Base-by-base conservation (phyloP, 192 early-diverging fungal species). In the Lobosporangium transversale region DNA sequence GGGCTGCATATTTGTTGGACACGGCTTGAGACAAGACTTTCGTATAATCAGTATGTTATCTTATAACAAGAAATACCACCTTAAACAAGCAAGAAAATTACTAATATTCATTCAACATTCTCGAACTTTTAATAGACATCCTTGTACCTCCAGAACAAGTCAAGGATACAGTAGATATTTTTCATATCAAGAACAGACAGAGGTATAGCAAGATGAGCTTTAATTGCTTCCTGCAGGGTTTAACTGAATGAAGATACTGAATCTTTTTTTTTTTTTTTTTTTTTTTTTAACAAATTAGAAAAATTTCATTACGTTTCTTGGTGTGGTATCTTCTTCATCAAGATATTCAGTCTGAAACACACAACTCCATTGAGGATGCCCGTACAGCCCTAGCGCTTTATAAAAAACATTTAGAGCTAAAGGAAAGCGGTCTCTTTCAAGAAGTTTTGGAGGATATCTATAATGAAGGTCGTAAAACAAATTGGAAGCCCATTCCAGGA, bases 281-380 rank as follows among this genome's bases (percentile, higher is more conserved):
- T n/a, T n/a, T n/a, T n/a, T n/a, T n/a, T n/a, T n/a, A n/a, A n/a
- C n/a, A n/a, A n/a, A 36, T 43, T 70, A 90, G 93, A 37, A 93
- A 93, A 86, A 88, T 98, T 12, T 96, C 96, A 5, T 71, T 99
- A 18, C 84, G 91, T 15, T 99, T 98, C 71, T 80, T 99, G 53
- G 91, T 94, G 2, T 99, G 96, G 95, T 89, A 87, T 78, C 61
- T 99, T 11, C 84, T 93, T 29, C 73, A 85, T 9, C 81, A 92
- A 45, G 89, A 94, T 33, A 97, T 99, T 66, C 97, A 99, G 69
- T 86, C 83, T 7, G 89, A 91, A 1, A 90, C 91, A 12, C 97
- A 99, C 80, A 94, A 96, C 66, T 95, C 93, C 73, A 91, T 97
- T 10, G 95, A 96, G 67, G 97, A 99, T 80, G 93, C 97, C 0